Base-by-base conservation (phyloP, 495 filamentous ascomycete species). In the Venustampulla echinocandica region DNA sequence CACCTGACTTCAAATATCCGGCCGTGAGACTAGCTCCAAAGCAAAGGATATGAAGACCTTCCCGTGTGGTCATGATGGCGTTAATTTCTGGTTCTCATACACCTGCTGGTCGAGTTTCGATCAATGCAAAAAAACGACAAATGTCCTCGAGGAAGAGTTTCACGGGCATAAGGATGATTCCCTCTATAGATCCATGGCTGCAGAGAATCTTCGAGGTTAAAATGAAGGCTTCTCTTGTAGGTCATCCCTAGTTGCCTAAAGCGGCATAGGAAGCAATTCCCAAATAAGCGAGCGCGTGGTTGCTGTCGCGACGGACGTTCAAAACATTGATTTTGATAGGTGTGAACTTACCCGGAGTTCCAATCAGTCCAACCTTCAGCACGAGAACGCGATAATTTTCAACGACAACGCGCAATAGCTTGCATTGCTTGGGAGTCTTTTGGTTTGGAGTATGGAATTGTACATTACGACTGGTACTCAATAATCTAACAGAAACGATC, bases 1-100 rank as follows among this genome's bases (percentile, higher is more conserved):
- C 21, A 17, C 74, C 73, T 40, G 52, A 62, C 30, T 47, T 23
- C 14, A 70, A 62, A 62, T 61, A 79, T n/a, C 80, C 79, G 10
- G 62, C 62, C 4, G 79, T 82, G 30, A 82, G 70, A 38, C 77
- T 80, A 61, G 81, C 66, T 53, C 80, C 80, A 55, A 84, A 79
- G 66, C 80, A 82, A 11, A 83, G 67, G 32, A 84, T 70, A 35
- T 66, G 64, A 2, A 75, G 44, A 18, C 43, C 41, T 19, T 45
- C 45, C 4, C 37, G 2, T 2, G 46, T 3, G 5, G 36, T 37
- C 47, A 55, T 55, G 20, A n/a, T 44, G n/a, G n/a, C n/a, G n/a
- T n/a, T n/a, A n/a, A n/a, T n/a, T n/a, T n/a, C n/a, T n/a, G n/a
- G n/a, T n/a, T n/a, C n/a, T n/a, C n/a, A n/a, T n/a, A n/a, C n/a